Conservation (phyloP, 1,284 basidiomycete genomes). For the Ceratobasidium sp. region DNA sequence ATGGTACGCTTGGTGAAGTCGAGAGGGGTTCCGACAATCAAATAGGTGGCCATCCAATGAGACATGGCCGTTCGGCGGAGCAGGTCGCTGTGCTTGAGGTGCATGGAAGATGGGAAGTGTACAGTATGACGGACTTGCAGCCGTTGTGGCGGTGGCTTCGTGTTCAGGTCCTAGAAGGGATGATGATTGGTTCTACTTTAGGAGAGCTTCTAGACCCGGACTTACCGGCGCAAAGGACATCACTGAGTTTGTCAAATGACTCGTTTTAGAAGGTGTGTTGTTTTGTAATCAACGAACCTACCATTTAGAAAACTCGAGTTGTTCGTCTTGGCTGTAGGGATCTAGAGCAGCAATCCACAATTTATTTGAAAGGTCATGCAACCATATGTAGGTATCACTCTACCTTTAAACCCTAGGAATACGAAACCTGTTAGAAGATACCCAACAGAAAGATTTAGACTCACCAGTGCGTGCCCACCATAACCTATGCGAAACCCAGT, state of each 20-base stretch:
- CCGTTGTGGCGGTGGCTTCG: conserved; percentile 54
- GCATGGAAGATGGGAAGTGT: conserved; percentile 68
- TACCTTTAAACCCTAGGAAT: conserved; percentile 46
- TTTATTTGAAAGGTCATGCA: neutral
- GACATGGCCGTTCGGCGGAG: conserved; percentile 61
- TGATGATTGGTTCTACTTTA: neutral
- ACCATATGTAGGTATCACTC: neutral
- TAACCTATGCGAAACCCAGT: conserved; percentile 68
- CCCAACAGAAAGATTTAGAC: neutral
- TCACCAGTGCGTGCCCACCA: conserved; percentile 65
- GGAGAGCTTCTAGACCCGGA: neutral
- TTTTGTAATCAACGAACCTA: conserved; percentile 53
- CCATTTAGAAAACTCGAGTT: conserved; percentile 69
- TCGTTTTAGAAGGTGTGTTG: neutral
- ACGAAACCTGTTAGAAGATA: neutral
- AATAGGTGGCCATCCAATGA: conserved; percentile 70
- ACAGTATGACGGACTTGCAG: conserved; percentile 68
- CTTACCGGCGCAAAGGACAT: conserved; percentile 68
- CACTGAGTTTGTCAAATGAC: conserved; percentile 56
- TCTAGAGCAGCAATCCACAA: conserved; percentile 21
- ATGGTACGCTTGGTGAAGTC: conserved; percentile 66
- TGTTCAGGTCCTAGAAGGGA: conserved; percentile 64
- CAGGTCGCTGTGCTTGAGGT: conserved; percentile 51
- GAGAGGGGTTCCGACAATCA: conserved; percentile 67
- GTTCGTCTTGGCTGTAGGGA: conserved; percentile 57